phyloP scores from a whole-genome alignment of 2,329 filamentous ascomycete genomes.

The Gaeumannomyces tritici region DNA sequence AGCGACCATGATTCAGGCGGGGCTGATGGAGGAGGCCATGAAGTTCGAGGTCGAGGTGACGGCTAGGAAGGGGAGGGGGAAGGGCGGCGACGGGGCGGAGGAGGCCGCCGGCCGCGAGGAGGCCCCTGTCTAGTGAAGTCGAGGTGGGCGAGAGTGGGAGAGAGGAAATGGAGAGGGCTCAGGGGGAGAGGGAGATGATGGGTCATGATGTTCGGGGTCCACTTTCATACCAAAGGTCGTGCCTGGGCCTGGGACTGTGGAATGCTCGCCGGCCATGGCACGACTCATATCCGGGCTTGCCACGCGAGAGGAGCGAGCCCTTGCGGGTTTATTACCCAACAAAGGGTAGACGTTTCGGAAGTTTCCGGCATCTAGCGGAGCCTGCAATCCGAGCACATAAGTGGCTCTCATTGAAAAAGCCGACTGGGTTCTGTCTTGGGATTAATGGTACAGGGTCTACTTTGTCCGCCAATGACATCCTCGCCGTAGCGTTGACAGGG shows the following conservation, averaged over 20 bases:
- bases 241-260: not conserved
- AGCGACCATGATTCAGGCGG: slow-evolving; percentile 43
- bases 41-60: slow-evolving; percentile 27
- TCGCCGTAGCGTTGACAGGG: too few species aligned
- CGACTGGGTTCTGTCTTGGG: not conserved
- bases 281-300: not conserved
- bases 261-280: not conserved
- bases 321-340: too few species aligned
- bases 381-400: too few species aligned
- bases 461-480: not conserved
- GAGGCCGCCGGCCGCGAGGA: not conserved
- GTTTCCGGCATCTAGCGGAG: too few species aligned
- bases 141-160: too few species aligned
- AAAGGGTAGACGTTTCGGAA: too few species aligned
- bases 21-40: slow-evolving; percentile 39
- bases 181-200: too few species aligned
- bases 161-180: not conserved
- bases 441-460: not conserved
- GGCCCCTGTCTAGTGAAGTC: not conserved
- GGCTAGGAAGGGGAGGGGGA: slow-evolving; percentile 8
- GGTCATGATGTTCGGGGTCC: not conserved
- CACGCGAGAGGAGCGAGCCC: too few species aligned
- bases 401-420: not conserved
- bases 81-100: too few species aligned
- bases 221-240: not conserved